Conservation (phyloP, 208 protist species). For the Leishmania aethiopica region DNA sequence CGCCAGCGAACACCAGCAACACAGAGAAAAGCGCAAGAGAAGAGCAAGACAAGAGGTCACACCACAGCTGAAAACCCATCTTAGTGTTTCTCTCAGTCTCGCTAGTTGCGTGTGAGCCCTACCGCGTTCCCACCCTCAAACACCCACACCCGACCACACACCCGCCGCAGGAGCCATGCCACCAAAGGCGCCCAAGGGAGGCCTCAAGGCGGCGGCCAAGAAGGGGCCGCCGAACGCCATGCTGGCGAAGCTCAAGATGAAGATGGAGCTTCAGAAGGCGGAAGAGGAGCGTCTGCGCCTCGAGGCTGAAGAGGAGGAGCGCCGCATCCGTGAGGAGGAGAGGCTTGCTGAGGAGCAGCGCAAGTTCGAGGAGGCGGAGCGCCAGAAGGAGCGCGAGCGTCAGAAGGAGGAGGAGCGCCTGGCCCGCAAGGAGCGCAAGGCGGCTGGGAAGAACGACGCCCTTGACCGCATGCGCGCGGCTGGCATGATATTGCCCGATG, state of each 20-base stretch:
- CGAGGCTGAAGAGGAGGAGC: slow-evolving; percentile 85
- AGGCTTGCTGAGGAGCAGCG: slow-evolving; percentile 82
- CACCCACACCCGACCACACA: background rate
- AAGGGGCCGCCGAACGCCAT: slow-evolving; percentile 79
- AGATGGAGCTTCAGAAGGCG: slow-evolving; percentile 89
- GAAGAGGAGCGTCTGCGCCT: slow-evolving; percentile 77
- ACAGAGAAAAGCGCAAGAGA: background rate
- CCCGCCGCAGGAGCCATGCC: slow-evolving; percentile 54
- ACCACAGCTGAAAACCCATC: background rate
- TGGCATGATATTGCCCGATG: slow-evolving; percentile 86
- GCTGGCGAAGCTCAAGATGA: slow-evolving; percentile 90
- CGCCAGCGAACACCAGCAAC: background rate
- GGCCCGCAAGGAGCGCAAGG: slow-evolving; percentile 63
- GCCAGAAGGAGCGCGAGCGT: slow-evolving; percentile 67
- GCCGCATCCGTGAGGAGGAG: slow-evolving; percentile 81
- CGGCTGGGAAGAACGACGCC: slow-evolving; percentile 48
- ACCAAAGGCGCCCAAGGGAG: slow-evolving; percentile 77
- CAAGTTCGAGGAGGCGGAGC: slow-evolving; percentile 86
- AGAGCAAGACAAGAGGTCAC: background rate
- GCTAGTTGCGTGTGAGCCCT: background rate
- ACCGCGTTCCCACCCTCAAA: background rate
- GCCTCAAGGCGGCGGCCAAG: slow-evolving; percentile 72
- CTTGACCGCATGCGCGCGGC: slow-evolving; percentile 80
- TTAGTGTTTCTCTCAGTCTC: background rate
- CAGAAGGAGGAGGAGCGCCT: slow-evolving; percentile 82